Evolutionary conservation across 352 stramenopile species (phyloP), one percentile per base, ranked within the genome.

Genomic region (Phytophthora syringae): DNA sequence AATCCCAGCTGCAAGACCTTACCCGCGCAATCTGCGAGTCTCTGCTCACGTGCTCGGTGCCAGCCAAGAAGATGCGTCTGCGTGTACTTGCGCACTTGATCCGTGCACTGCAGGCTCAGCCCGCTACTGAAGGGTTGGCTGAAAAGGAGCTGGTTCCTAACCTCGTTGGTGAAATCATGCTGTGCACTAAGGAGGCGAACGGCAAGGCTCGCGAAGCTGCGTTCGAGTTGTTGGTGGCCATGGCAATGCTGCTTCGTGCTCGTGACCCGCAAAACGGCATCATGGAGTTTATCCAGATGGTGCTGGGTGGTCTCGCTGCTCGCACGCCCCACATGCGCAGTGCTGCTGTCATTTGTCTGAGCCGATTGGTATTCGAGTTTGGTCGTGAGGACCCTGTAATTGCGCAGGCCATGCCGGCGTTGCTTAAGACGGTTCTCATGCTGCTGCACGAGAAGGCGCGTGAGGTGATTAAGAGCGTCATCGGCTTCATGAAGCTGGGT

Each of bases 141-240:
- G 66, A 80, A 49, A 80, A 83, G 43, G 81, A 97, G 55, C 70
- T 98, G 16, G 90, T 98, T 53, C 88, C 93, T 37, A 92, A 91
- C 62, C 85, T 98, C 22, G 85, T 98, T n/a, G 90, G 90, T 21
- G 97, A 99, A 76, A 97, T 98, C 49, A 90, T 99, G 54, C 77
- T 99, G 20, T 99, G 94, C 71, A 96, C 97, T 16, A 99, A 99
- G 77, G 97, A 99, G 72, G 93, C 93, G 11, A 99, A 99, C 59
- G 92, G 84, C 36, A 98, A 98, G 67, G 97, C 96, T 24, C 84
- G 88, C 40, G 88, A 96, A 66, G 86, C 86, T 13, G 88, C 88
- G 18, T 96, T 96, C 40, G 86, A 94, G 70, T 62, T 97, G 54
- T 65, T 96, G 47, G 71, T 97, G 27, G 85, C 86, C 28, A 94